Base-by-base conservation (phyloP, 805 yeast species). In the Saccharomycopsis selenospora region DNA sequence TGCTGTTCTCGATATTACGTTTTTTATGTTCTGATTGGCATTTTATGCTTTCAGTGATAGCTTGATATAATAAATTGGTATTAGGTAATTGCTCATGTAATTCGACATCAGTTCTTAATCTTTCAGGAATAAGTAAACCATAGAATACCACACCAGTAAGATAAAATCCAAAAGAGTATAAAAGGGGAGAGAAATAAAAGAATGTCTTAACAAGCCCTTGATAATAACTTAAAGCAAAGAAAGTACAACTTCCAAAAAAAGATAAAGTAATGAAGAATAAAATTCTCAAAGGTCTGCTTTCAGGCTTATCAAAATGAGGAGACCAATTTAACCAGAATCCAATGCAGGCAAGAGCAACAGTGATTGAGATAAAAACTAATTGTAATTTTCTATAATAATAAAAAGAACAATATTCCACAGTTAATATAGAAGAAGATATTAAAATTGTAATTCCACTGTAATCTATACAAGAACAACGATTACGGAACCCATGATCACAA, bases 401-500 rank as follows among this genome's bases (percentile, higher is more conserved):
- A 46, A 91, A 72, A 1, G 90, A 74, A 17, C 86, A 77, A 63
- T 86, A 89, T 64, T 91, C 96, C 0, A 91, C 82, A 3, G 95
- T 79, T 41, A 93, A 69, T 42, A 93, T 84, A 2, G 96, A 85
- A 13, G 95, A 91, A 0, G 96, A 84, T 57, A 91, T 90, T 55
- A 93, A 69, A 11, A 89, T 75, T 0, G 97, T 88, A 56, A 91
- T 91, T 2, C 99, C 99, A 4, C 95, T 83, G 65, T 91, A 91
- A 67, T 91, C 99, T 40, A 90, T 79, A 64, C 99, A 93, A 0
- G 96, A 96, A 66, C 85, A 87, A 46, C 79, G 76, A 55, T 80
- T 73, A 61, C 96, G 75, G 54, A 79, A 62, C 18, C 69, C 59
- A 41, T 84, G 64, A 45, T 74, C 73, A 14, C 91, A 78, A 55